These are phyloP conservation scores for Linnemannia elongata DNA, from an alignment of 192 early-diverging fungal genomes.

Conservation along the genomic window DNA sequence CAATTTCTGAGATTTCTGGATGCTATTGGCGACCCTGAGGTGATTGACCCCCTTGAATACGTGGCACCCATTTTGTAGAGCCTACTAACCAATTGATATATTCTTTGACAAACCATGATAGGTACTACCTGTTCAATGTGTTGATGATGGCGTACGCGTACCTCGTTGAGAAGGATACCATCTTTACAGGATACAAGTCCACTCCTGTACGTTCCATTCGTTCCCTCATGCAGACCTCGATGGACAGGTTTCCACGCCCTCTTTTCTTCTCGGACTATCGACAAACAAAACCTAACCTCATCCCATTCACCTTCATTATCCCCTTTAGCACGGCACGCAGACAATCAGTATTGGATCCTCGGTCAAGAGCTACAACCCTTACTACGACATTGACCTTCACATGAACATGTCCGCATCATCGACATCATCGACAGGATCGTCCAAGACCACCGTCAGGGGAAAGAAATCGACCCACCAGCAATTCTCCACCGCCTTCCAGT, in stretches of 20 bases:
- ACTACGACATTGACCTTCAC: slow-evolving; percentile 68
- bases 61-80: neutral
- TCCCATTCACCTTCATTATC: neutral
- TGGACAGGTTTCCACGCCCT: slow-evolving; percentile 9
- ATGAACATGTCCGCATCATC: slow-evolving; percentile 33
- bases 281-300: neutral
- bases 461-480: slow-evolving; percentile 65
- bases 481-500: slow-evolving; percentile 67
- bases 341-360: slow-evolving; percentile 67
- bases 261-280: slow-evolving; percentile 11
- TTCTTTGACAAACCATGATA: neutral
- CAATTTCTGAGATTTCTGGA: too few species aligned
- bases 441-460: slow-evolving; percentile 26
- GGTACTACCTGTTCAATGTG: slow-evolving; percentile 62
- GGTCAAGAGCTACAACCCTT: slow-evolving; percentile 63
- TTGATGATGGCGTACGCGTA: slow-evolving; percentile 70
- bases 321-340: slow-evolving; percentile 58
- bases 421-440: neutral
- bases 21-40: neutral
- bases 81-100: neutral
- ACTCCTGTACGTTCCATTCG: slow-evolving; percentile 20
- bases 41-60: neutral
- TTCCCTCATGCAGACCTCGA: neutral
- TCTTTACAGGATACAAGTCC: slow-evolving; percentile 76
- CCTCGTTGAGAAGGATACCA: slow-evolving; percentile 73